Conservation (phyloP, 2,329 filamentous ascomycete genomes). For the Iodosphaeria phyllophila region DNA sequence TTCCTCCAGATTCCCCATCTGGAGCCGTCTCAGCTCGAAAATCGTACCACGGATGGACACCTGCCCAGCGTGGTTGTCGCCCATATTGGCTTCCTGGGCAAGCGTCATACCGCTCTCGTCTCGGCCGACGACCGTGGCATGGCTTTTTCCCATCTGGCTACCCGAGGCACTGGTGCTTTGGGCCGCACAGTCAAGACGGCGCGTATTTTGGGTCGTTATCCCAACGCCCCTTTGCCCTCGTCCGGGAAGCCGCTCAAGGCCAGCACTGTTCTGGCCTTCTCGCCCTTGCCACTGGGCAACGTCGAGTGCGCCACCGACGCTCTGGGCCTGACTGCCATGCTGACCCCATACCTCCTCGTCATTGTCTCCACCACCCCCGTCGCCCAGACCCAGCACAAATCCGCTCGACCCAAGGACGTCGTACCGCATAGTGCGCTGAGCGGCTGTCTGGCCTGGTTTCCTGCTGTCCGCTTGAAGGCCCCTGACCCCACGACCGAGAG, state of each 20-base stretch:
- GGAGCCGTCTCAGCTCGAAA: conserved; percentile 42
- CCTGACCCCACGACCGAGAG: conserved; percentile 47
- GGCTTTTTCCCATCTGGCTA: conserved; percentile 95
- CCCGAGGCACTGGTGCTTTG: conserved; percentile 71
- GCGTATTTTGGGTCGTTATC: conserved; percentile 80
- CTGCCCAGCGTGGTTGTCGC: conserved; percentile 59
- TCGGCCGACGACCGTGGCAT: conserved; percentile 91
- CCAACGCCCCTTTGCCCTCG: conserved; percentile 41
- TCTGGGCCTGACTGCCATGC: conserved; percentile 81
- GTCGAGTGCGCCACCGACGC: conserved; percentile 73
- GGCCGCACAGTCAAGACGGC: conserved; percentile 77
- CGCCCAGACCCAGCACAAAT: conserved; percentile 92
- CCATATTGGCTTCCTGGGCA: conserved; percentile 89
- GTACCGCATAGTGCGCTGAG: conserved; percentile 80
- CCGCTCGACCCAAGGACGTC: conserved; percentile 77
- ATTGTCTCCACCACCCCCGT: conserved; percentile 95
- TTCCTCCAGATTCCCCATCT: conserved; percentile 77
- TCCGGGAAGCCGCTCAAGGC: conserved; percentile 59
- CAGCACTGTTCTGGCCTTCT: conserved; percentile 86
- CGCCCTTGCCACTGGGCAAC: conserved; percentile 82
- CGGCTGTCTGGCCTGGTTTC: conserved; percentile 92
- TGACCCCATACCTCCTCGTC: conserved; percentile 88
- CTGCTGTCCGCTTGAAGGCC: conserved; percentile 77
- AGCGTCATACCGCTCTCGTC: conserved; percentile 80
- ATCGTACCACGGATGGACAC: conserved; percentile 64